phyloP scores from a whole-genome alignment of 805 yeast genomes.

The Wickerhamomyces bisporus region DNA sequence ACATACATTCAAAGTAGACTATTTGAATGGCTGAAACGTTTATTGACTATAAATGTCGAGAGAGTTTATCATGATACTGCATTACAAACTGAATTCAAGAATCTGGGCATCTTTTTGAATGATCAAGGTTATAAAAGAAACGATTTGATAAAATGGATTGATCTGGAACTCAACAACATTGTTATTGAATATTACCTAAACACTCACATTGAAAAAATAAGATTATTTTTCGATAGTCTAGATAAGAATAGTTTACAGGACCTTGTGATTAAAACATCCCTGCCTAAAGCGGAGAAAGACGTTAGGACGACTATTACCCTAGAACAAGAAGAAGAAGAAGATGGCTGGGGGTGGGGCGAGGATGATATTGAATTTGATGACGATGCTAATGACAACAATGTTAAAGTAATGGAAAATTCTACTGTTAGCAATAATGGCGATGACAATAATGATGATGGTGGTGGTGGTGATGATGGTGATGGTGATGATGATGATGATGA shows the following conservation, averaged over 20 bases:
- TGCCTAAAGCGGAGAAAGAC: not conserved
- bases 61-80: slow-evolving; percentile 8
- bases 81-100: slow-evolving; percentile 8
- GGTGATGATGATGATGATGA: slow-evolving; percentile 2
- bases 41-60: slow-evolving; percentile 15
- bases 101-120: slow-evolving; percentile 15
- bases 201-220: slow-evolving; percentile 15
- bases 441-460: slow-evolving; percentile 10
- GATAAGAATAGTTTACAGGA: not conserved
- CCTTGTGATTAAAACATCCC: not conserved
- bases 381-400: slow-evolving; percentile 18
- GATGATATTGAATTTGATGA: slow-evolving; percentile 13
- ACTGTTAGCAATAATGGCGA: slow-evolving; percentile 2
- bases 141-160: slow-evolving; percentile 19
- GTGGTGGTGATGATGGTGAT: not conserved
- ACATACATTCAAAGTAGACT: slow-evolving; percentile 18
- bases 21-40: slow-evolving; percentile 17
- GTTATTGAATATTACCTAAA: slow-evolving; percentile 18
- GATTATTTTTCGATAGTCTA: slow-evolving; percentile 8
- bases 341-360: slow-evolving; percentile 16
- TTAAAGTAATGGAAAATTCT: not conserved
- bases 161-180: slow-evolving; percentile 15
- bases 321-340: slow-evolving; percentile 1
- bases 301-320: not conserved
- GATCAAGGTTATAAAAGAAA: slow-evolving; percentile 14